Conservation (phyloP, 2,329 filamentous ascomycete genomes). For the Rutstroemia sp. region DNA sequence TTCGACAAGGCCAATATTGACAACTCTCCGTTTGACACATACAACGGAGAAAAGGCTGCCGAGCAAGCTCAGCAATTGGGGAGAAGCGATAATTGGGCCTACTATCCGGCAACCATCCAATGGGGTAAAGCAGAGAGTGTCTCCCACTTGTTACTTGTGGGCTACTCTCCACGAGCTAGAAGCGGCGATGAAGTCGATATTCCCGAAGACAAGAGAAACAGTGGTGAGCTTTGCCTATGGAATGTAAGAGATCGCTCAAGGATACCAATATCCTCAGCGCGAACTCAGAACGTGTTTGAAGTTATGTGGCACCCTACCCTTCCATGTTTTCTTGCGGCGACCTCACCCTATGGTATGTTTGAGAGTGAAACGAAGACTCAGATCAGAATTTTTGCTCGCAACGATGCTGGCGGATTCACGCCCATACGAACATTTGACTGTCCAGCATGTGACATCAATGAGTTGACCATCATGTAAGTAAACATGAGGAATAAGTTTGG, state of each 20-base stretch:
- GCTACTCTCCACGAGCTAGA: conserved; percentile 53
- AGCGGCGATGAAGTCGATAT: conserved; percentile 47
- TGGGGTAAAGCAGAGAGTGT: conserved; percentile 45
- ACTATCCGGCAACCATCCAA: conserved; percentile 55
- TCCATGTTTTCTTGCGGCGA: conserved; percentile 48
- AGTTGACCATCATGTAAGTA: conserved; percentile 45
- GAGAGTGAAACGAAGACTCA: conserved; percentile 45
- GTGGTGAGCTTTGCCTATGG: conserved; percentile 55
- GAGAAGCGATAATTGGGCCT: conserved; percentile 44
- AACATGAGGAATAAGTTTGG: neutral
- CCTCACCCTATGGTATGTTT: conserved; percentile 41
- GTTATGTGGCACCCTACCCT: conserved; percentile 54
- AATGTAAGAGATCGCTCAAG: conserved; percentile 36
- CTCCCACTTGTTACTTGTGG: conserved; percentile 48
- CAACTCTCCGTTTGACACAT: conserved; percentile 21
- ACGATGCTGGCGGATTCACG: conserved; percentile 33
- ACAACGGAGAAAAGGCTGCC: conserved; percentile 22
- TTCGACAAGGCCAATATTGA: conserved; percentile 33
- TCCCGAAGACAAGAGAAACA: conserved; percentile 47
- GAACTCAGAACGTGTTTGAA: conserved; percentile 56
- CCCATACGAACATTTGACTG: conserved; percentile 52
- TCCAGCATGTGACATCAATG: conserved; percentile 52
- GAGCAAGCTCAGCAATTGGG: conserved; percentile 19
- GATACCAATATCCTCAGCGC: conserved; percentile 42
- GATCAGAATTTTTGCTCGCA: conserved; percentile 43